Percentiles rank a stretch among this genome's conserved stretches.
Conservation (phyloP, 106 monocot genomes). For the Cymbidium sinense region DNA sequence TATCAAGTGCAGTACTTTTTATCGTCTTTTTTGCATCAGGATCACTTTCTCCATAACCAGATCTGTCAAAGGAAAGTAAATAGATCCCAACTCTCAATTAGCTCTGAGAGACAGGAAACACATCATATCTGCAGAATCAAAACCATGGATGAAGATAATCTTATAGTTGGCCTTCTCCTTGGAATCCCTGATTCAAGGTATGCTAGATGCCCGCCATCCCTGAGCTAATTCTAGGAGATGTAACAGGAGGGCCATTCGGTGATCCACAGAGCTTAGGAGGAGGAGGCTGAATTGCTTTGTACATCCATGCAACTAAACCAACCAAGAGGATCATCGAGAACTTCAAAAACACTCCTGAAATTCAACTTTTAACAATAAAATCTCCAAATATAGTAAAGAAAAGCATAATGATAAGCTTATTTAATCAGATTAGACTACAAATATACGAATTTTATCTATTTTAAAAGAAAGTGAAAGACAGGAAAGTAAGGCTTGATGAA, state of each 20-base stretch:
- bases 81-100: conserved; percentile 57
- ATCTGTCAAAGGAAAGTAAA: conserved; percentile 63
- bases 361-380: neutral
- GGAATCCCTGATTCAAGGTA: conserved; percentile 67
- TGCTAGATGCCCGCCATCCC: conserved; percentile 74
- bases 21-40: conserved; percentile 52
- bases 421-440: neutral
- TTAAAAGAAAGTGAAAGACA: neutral
- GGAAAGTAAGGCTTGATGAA: neutral
- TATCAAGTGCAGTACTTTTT: conserved; percentile 65
- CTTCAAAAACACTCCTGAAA: conserved; percentile 30
- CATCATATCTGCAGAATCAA: conserved; percentile 53
- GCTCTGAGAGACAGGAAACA: conserved; percentile 38
- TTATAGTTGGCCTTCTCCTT: conserved; percentile 54
- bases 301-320: conserved; percentile 30
- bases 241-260: conserved; percentile 51
- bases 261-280: conserved; percentile 63
- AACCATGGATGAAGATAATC: conserved; percentile 67
- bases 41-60: conserved; percentile 98
- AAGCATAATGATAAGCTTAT: neutral
- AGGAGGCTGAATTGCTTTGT: conserved; percentile 48
- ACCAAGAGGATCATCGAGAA: conserved; percentile 25
- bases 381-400: neutral
- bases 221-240: conserved; percentile 58
- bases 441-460: neutral